A percentile compares a stretch with the other conserved stretches of the same genome.
Conservation (phyloP, 768 basidiomycete genomes). For the Auriscalpium microsporum region DNA sequence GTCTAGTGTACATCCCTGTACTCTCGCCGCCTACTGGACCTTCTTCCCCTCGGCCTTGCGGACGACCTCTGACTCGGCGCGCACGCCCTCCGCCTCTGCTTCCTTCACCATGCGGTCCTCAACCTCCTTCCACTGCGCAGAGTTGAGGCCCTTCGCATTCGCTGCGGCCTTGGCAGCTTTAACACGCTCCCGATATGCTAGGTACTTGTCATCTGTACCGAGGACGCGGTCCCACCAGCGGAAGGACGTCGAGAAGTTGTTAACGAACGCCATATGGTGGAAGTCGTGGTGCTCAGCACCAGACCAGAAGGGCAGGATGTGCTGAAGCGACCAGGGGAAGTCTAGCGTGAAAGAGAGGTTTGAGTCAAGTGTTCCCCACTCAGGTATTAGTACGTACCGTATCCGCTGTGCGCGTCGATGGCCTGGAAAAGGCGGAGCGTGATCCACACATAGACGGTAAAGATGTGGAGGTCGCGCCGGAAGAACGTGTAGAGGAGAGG, state of each 20-base stretch:
- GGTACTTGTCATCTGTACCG: slow-evolving; percentile 89
- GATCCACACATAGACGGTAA: slow-evolving; percentile 93
- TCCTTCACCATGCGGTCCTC: slow-evolving; percentile 60
- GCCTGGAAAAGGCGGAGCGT: slow-evolving; percentile 92
- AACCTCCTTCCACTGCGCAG: slow-evolving; percentile 43
- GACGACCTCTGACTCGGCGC: slow-evolving; percentile 49
- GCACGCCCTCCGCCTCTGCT: slow-evolving; percentile 65
- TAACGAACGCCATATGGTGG: slow-evolving; percentile 95
- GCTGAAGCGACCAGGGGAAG: slow-evolving; percentile 95
- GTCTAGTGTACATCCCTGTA: background rate
- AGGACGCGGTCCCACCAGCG: slow-evolving; percentile 86
- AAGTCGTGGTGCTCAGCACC: slow-evolving; percentile 98
- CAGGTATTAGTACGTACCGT: slow-evolving; percentile 44
- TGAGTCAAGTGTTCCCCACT: background rate
- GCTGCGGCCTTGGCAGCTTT: slow-evolving; percentile 42
- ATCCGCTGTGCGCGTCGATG: slow-evolving; percentile 94
- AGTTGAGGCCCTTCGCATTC: slow-evolving; percentile 26
- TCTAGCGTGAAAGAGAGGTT: slow-evolving; percentile 34
- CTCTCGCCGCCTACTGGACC: slow-evolving; percentile 1
- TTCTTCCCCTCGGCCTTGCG: slow-evolving; percentile 16
- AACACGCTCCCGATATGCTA: slow-evolving; percentile 63
- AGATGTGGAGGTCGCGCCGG: slow-evolving; percentile 73
- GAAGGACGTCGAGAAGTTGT: slow-evolving; percentile 92
- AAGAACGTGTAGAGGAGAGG: slow-evolving; percentile 82
- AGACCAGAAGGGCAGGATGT: slow-evolving; percentile 92